These are phyloP conservation scores for Prasinococcaceae sp. DNA, from an alignment of 139 green algal species.

Conservation along the genomic window DNA sequence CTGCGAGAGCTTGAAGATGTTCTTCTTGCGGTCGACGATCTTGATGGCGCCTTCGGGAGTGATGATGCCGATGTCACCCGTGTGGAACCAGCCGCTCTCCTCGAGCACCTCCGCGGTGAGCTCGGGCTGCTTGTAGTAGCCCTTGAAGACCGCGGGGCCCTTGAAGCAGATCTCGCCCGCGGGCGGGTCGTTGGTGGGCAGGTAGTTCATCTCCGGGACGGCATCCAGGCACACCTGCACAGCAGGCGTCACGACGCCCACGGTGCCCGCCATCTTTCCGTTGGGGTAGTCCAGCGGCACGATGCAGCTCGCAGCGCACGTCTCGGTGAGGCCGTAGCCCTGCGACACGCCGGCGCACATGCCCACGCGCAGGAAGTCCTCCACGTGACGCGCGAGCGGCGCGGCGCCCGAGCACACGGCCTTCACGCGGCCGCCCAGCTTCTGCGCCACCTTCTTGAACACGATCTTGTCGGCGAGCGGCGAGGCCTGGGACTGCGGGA, in stretches of 20 bases:
- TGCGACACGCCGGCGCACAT: slow-evolving; percentile 32
- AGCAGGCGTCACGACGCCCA: slow-evolving; percentile 56
- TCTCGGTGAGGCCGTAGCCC: slow-evolving; percentile 34
- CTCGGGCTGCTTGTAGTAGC: slow-evolving; percentile 84
- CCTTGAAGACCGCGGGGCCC: slow-evolving; percentile 61
- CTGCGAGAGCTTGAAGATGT: slow-evolving; percentile 98
- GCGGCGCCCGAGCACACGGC: slow-evolving; percentile 40
- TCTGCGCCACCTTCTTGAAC: slow-evolving; percentile 53
- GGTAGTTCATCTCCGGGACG: slow-evolving; percentile 93
- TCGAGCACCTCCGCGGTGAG: slow-evolving; percentile 71
- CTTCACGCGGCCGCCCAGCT: slow-evolving; percentile 24
- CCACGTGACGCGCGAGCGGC: slow-evolving; percentile 40
- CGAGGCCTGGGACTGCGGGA: slow-evolving; percentile 37
- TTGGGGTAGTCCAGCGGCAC: slow-evolving; percentile 9
- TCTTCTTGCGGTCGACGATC: slow-evolving; percentile 96
- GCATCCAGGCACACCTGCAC: slow-evolving; percentile 63
- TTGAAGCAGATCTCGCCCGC: slow-evolving; percentile 68
- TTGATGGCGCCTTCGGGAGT: slow-evolving; percentile 51
- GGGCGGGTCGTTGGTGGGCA: slow-evolving; percentile 57
- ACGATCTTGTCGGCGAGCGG: slow-evolving; percentile 71
- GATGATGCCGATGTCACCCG: slow-evolving; percentile 80
- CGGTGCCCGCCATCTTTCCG: slow-evolving; percentile 42
- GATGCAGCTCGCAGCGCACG: slow-evolving; percentile 29
- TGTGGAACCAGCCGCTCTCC: slow-evolving; percentile 86
- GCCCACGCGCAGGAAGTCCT: slow-evolving; percentile 29